phyloP scores from a whole-genome alignment of 805 yeast species.

The Wickerhamiella domercqiae region DNA sequence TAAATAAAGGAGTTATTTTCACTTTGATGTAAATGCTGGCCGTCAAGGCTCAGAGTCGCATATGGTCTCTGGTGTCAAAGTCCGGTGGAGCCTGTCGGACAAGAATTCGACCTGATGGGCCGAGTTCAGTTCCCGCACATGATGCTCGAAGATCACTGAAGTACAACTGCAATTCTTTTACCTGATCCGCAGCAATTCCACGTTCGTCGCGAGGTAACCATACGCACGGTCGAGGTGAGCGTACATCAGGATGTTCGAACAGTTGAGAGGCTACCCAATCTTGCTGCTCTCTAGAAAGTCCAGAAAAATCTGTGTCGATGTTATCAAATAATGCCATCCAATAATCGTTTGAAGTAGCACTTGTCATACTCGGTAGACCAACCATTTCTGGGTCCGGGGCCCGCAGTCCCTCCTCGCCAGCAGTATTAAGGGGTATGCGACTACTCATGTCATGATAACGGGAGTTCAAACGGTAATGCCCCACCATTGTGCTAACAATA shows the following conservation, averaged over 20 bases:
- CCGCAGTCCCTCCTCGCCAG: background rate
- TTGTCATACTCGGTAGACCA: conserved; percentile 1
- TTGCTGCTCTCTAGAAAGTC: conserved; percentile 16
- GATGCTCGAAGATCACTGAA: conserved; percentile 20
- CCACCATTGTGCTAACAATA: conserved; percentile 38
- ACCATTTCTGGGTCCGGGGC: background rate
- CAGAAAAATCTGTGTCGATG: conserved; percentile 18
- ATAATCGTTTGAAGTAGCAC: background rate
- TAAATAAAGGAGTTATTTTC: too few species aligned
- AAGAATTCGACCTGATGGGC: conserved; percentile 14
- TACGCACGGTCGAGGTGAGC: conserved; percentile 22
- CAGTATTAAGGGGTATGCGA: conserved; percentile 25
- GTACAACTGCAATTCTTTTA: conserved; percentile 16
- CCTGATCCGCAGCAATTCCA: conserved; percentile 26
- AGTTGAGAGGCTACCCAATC: conserved; percentile 18
- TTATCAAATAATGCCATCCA: conserved; percentile 16
- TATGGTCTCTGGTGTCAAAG: conserved; percentile 10
- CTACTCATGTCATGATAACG: conserved; percentile 27
- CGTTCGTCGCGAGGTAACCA: conserved; percentile 32
- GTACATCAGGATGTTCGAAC: conserved; percentile 22
- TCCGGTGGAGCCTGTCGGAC: conserved; percentile 17
- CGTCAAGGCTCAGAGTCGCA: background rate
- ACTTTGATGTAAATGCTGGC: too few species aligned
- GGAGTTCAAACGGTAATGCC: conserved; percentile 37
- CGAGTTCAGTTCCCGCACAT: conserved; percentile 18